Percentiles rank a stretch among this genome's conserved stretches.
These are phyloP conservation scores for Phaffomyces opuntiae DNA, from an alignment of 805 yeast species.

Conservation along the genomic window DNA sequence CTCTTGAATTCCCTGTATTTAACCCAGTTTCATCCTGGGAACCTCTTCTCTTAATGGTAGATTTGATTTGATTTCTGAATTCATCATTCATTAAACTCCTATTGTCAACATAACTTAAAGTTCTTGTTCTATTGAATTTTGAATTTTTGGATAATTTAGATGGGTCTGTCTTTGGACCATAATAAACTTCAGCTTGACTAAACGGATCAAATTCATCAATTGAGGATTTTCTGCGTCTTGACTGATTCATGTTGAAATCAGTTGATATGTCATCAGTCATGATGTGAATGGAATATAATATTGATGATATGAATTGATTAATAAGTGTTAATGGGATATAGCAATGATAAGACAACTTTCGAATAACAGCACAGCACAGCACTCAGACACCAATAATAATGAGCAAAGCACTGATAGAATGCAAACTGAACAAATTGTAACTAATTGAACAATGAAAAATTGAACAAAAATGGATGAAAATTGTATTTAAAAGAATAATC, in stretches of 20 bases:
- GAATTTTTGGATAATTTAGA: conserved; percentile 33
- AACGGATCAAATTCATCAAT: conserved; percentile 43
- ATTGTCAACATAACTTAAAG: conserved; percentile 41
- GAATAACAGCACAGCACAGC: no score
- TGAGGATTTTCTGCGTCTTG: conserved; percentile 17
- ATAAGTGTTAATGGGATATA: no score
- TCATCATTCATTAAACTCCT: conserved; percentile 12
- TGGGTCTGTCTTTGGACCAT: conserved; percentile 58
- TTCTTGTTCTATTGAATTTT: conserved; percentile 45
- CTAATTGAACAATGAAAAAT: no score
- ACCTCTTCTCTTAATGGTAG: conserved; percentile 39
- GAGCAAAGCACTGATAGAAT: no score
- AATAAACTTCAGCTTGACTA: conserved; percentile 61
- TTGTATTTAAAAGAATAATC: no score
- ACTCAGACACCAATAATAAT: no score
- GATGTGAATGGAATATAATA: background rate
- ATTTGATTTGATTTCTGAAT: conserved; percentile 17
- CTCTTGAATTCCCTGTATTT: conserved; percentile 26
- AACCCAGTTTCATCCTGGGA: conserved; percentile 44
- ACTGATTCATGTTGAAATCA: conserved; percentile 6
- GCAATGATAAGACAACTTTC: no score
- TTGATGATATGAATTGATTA: no score
- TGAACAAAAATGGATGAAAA: no score
- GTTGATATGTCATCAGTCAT: conserved; percentile 6
- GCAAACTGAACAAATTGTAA: no score